Evolutionary conservation across 176 grass and related monocot species (phyloP), one percentile per base, ranked within the genome.

Genomic region (Eleusine indica): DNA sequence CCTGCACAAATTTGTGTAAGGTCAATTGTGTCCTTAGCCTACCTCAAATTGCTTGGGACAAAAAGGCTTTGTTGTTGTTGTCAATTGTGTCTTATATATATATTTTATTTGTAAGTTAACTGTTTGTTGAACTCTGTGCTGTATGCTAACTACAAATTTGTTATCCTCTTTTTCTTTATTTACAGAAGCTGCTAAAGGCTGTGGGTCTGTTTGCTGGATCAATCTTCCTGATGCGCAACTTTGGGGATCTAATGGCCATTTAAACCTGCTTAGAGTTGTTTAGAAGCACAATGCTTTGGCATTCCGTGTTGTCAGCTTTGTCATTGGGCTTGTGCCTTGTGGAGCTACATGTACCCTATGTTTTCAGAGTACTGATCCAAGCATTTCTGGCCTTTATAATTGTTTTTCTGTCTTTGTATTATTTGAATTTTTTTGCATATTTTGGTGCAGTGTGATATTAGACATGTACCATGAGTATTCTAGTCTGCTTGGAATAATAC

Each of bases 161-260:
- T 47, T 40, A 35, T 35, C 39, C 53, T 21, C 17, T 77, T 0
- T 25, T 42, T 57, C 77, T 9, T 18, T 77, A 68, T 65, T 71
- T 76, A 52, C 92, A 94, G 92, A 89, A 86, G 42, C 29, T 94
- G 53, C 74, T 94, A 15, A 76, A 88, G 49, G 86, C 92, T 40
- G 53, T 4, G 9, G 89, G 89, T 21, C 42, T 94, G 9, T 91
- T 94, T 79, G 89, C 86, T 75, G 92, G 92, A 76, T 94, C 89
- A 28, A 52, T 91, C 54, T 70, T 82, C 39, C 40, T 94, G 48
- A 91, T 94, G 89, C 80, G 77, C 29, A 89, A 87, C 74, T 94
- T 83, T 73, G 88, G 88, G 42, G 80, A 91, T 61, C 51, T 91
- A 44, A 88, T 94, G 88, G 71, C 78, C 22, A 71, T 90, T 52